Evolutionary conservation across 2,329 filamentous ascomycete genomes (phyloP).

Genomic region (Sporothrix sp.): DNA sequence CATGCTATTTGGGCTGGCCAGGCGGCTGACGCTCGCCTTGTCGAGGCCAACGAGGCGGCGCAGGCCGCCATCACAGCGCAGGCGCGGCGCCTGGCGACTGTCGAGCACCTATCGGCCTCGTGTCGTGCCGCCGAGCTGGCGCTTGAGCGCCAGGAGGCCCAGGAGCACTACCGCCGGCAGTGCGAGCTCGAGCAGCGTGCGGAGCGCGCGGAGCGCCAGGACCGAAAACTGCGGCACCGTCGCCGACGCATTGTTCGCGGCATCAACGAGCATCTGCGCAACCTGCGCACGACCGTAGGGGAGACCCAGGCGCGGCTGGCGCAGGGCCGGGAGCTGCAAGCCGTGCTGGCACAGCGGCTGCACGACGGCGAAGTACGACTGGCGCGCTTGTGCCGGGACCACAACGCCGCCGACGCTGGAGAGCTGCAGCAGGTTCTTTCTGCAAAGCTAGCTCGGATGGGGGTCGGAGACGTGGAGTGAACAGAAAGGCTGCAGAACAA

Average conservation of each 20-base stretch:
- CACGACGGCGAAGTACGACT: slow-evolving; percentile 9
- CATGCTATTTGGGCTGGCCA: not conserved
- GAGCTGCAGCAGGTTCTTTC: not conserved
- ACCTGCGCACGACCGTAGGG: slow-evolving; percentile 3
- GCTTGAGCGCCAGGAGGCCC: not conserved
- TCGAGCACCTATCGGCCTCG: slow-evolving; percentile 3
- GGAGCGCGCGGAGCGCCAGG: not conserved
- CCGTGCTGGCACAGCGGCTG: slow-evolving; percentile 7
- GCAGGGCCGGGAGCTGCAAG: slow-evolving; percentile 4
- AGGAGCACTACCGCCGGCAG: slow-evolving; percentile 4
- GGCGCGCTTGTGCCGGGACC: slow-evolving; percentile 4
- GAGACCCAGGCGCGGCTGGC: slow-evolving; percentile 9
- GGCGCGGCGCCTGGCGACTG: not conserved
- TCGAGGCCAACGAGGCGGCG: slow-evolving; percentile 7
- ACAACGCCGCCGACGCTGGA: not conserved
- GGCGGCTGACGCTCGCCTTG: not conserved
- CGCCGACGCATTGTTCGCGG: slow-evolving; percentile 1
- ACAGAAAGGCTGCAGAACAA: not conserved
- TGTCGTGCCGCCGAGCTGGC: not conserved
- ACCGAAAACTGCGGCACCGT: not conserved
- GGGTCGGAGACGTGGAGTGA: not conserved
- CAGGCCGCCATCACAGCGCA: slow-evolving; percentile 1
- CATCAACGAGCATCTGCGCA: slow-evolving; percentile 20
- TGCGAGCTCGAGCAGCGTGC: not conserved
- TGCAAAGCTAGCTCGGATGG: not conserved